Evolutionary conservation across 345 rosid genomes (phyloP), one percentile per base, ranked within the genome.

Genomic region (Mangifera indica): DNA sequence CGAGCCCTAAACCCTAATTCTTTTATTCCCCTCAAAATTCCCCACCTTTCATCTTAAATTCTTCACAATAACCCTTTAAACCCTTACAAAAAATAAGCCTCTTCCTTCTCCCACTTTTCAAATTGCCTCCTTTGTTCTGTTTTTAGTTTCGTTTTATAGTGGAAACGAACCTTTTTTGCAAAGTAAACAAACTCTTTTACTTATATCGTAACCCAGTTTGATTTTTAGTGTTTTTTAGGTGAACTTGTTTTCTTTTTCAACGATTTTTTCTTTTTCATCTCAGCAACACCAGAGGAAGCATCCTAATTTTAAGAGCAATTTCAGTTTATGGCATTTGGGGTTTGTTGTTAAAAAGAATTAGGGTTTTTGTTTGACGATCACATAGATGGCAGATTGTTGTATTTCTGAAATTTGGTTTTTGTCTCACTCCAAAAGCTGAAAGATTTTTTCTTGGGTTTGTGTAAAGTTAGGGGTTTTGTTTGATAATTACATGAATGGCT

Each of bases 401-500:
- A 44, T 69, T 15, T 57, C 18, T 44, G 26, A 58, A 69, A 45
- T 57, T 57, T 58, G 25, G 1, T 25, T 9, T 0, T 70, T 69
- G 44, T 57, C 29, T 8, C 56, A n/a, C 34, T 32, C 63, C 17
- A 32, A 37, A 26, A 61, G n/a, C 0, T 4, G 13, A 34, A 69
- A 57, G 51, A 53, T 55, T 67, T 34, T 54, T 67, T 14, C 32
- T 29, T 67, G 15, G n/a, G 42, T 61, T 53, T 3, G 3, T 52
- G 29, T 72, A 55, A 57, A 24, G 66, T 73, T 44, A 63, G 76
- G 60, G 42, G 67, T 37, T 12, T 49, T 29, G 32, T 29, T 48
- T 73, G 55, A 40, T 9, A 22, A 32, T 65, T 69, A n/a, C 61
- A 73, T 72, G 79, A 60, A 77, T 77, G 78, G 76, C 73, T 62